Conservation (phyloP, 2,329 filamentous ascomycete genomes). For the Alternaria sp. region DNA sequence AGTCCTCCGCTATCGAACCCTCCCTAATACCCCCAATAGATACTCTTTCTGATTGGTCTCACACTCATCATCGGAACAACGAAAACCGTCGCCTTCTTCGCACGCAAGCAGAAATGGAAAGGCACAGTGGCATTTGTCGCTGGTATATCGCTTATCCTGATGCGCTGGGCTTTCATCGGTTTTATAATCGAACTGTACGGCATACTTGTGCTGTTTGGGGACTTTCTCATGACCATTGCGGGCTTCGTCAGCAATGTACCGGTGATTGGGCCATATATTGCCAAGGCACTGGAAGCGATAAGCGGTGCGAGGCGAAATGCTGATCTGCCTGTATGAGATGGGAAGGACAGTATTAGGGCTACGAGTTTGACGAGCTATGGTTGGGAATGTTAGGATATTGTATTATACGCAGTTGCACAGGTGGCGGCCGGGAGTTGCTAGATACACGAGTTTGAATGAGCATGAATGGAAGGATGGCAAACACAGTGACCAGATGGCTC, state of each 20-base stretch:
- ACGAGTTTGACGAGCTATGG: neutral
- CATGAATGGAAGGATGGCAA: neutral
- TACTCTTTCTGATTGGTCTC: conserved; percentile 96
- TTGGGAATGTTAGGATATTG: neutral
- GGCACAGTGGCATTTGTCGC: conserved; percentile 87
- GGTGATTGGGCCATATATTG: conserved; percentile 85
- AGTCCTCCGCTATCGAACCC: neutral
- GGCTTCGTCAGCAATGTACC: conserved; percentile 86
- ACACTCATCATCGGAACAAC: conserved; percentile 92
- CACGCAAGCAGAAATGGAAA: conserved; percentile 87
- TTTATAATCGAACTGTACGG: conserved; percentile 93
- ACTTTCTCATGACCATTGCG: conserved; percentile 92
- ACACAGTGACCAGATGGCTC: neutral
- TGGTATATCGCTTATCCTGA: conserved; percentile 83
- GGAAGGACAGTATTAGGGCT: neutral
- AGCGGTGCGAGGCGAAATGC: conserved; percentile 18
- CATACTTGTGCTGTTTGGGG: conserved; percentile 90
- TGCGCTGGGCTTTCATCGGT: conserved; percentile 89
- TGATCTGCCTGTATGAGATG: conserved; percentile 19
- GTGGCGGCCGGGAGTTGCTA: neutral
- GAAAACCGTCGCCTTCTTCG: conserved; percentile 94
- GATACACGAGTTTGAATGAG: neutral
- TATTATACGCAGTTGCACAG: conserved; percentile 3
- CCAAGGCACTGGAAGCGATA: conserved; percentile 64
- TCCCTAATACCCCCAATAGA: conserved; percentile 58